phyloP scores from a whole-genome alignment of 2,329 filamentous ascomycete genomes.

The Exophiala viscosa region DNA sequence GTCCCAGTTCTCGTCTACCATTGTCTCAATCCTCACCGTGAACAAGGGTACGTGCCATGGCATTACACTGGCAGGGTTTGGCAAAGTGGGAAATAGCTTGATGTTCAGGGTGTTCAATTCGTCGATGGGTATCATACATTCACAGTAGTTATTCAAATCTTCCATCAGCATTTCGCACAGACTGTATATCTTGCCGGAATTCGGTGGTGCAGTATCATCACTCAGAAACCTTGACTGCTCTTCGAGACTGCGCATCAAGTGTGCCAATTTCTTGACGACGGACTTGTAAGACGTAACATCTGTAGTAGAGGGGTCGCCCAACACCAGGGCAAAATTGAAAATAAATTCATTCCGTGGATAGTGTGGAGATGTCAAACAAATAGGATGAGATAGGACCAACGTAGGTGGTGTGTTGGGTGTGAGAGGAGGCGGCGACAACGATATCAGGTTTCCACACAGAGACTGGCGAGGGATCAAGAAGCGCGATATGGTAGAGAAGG shows the following conservation, averaged over 20 bases:
- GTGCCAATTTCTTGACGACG: slow-evolving; percentile 79
- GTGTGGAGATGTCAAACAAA: slow-evolving; percentile 76
- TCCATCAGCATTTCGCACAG: slow-evolving; percentile 84
- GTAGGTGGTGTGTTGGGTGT: slow-evolving; percentile 51
- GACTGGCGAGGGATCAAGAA: slow-evolving; percentile 94
- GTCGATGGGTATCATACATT: slow-evolving; percentile 99
- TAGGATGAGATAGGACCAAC: slow-evolving; percentile 82
- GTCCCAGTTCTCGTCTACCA: slow-evolving; percentile 55
- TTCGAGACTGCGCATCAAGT: slow-evolving; percentile 83
- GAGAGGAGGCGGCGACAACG: slow-evolving; percentile 41
- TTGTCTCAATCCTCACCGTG: slow-evolving; percentile 53
- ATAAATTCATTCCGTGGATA: slow-evolving; percentile 96
- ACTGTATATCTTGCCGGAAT: slow-evolving; percentile 56
- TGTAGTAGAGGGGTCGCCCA: slow-evolving; percentile 50
- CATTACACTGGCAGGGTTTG: slow-evolving; percentile 70
- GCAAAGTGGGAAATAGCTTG: slow-evolving; percentile 85
- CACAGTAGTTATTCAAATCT: slow-evolving; percentile 93
- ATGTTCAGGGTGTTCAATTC: slow-evolving; percentile 93
- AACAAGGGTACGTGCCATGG: slow-evolving; percentile 88
- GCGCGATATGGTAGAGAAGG: slow-evolving; percentile 81
- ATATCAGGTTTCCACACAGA: slow-evolving; percentile 85
- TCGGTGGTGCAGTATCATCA: slow-evolving; percentile 42
- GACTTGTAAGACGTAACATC: slow-evolving; percentile 78
- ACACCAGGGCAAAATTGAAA: slow-evolving; percentile 91
- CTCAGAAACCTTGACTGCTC: slow-evolving; percentile 79